Conservation (phyloP, 805 yeast species). For the Candida maris region DNA sequence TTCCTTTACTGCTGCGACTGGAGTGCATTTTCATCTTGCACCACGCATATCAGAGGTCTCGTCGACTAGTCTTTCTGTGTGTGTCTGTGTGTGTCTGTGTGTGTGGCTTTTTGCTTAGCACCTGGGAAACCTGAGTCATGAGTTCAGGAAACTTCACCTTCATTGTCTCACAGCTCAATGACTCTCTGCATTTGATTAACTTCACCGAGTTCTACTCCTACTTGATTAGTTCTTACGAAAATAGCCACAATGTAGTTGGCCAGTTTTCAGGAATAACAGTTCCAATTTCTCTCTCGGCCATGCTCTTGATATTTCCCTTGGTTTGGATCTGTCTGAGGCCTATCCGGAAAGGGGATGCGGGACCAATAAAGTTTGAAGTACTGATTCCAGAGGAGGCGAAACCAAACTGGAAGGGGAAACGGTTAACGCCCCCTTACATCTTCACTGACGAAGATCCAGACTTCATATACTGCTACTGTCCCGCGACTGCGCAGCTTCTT, state of each 20-base stretch:
- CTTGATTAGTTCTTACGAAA: constrained; percentile 12
- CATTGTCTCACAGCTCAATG: constrained; percentile 21
- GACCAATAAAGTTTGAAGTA: constrained; percentile 45
- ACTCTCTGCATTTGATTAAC: constrained; percentile 20
- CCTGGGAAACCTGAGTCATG: too few relatives aligned
- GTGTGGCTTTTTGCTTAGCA: too few relatives aligned
- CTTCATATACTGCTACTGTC: constrained; percentile 82
- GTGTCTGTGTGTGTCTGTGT: neutral
- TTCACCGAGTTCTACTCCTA: constrained; percentile 14
- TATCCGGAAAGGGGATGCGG: constrained; percentile 25
- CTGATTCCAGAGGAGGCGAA: constrained; percentile 72
- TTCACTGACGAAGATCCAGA: constrained; percentile 59
- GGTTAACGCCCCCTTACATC: constrained; percentile 63
- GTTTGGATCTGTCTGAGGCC: constrained; percentile 21
- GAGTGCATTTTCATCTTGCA: too few relatives aligned
- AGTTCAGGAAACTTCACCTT: constrained; percentile 18
- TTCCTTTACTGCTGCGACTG: too few relatives aligned
- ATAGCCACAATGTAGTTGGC: constrained; percentile 6
- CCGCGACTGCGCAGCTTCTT: constrained; percentile 89
- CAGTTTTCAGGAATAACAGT: constrained; percentile 22
- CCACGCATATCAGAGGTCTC: too few relatives aligned
- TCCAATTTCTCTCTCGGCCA: constrained; percentile 28
- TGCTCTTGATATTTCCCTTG: constrained; percentile 23
- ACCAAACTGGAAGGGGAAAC: constrained; percentile 89
- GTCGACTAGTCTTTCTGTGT: neutral